Conservation (phyloP, 495 filamentous ascomycete species). For the Annulohypoxylon bovei region DNA sequence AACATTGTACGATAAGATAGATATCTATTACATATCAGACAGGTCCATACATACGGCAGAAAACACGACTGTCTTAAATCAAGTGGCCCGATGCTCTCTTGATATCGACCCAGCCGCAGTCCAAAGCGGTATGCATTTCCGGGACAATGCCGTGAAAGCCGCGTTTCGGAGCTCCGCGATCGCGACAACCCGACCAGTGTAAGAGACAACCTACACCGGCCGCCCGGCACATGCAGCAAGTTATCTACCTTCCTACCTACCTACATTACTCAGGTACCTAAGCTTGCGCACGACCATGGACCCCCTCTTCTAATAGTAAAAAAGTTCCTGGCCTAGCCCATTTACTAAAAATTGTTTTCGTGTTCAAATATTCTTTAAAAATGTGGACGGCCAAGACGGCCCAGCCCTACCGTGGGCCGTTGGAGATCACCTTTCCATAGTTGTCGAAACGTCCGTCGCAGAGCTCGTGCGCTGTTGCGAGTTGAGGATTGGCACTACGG, state of each 20-base stretch:
- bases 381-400: background rate
- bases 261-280: background rate
- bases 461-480: background rate
- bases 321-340: background rate
- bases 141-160: conserved; percentile 22
- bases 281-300: conserved; percentile 11
- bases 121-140: conserved; percentile 17
- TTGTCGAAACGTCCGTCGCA: background rate
- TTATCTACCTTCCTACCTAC: background rate
- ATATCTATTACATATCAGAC: background rate
- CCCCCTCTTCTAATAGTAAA: background rate
- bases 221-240: conserved; percentile 22
- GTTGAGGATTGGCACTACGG: background rate
- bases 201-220: conserved; percentile 14
- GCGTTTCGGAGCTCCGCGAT: conserved; percentile 28
- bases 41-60: background rate
- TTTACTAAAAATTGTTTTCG: background rate
- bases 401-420: conserved; percentile 12
- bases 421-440: conserved; percentile 1
- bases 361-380: conserved; percentile 1
- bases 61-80: background rate
- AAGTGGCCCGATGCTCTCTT: conserved; percentile 17
- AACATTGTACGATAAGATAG: background rate
- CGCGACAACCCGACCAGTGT: conserved; percentile 3
- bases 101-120: conserved; percentile 24